These are phyloP conservation scores for Ceratocystis colombiana DNA, from an alignment of 2,329 filamentous ascomycete genomes.

Conservation along the genomic window DNA sequence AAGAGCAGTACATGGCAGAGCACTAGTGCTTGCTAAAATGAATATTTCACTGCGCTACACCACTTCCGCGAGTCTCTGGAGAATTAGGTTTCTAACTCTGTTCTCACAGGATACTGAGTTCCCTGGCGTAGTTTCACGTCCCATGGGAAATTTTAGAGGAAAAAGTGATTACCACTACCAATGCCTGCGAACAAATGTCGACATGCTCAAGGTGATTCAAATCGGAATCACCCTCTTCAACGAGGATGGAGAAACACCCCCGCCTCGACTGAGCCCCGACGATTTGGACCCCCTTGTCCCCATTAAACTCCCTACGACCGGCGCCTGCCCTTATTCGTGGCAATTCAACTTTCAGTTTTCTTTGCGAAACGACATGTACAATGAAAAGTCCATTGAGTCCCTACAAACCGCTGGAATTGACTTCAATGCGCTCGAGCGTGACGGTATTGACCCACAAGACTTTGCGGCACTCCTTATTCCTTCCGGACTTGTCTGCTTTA, in stretches of 20 bases:
- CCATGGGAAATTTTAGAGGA: slow-evolving; percentile 86
- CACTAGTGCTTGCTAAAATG: no score
- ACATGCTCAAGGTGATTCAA: slow-evolving; percentile 94
- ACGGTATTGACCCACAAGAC: slow-evolving; percentile 80
- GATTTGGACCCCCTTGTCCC: slow-evolving; percentile 35
- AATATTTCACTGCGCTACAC: not conserved
- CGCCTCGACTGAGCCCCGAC: slow-evolving; percentile 49
- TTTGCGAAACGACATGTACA: slow-evolving; percentile 93
- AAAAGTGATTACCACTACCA: slow-evolving; percentile 99
- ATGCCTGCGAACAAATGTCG: slow-evolving; percentile 91
- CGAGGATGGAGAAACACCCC: slow-evolving; percentile 76
- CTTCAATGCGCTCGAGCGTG: slow-evolving; percentile 70
- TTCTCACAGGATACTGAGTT: slow-evolving; percentile 80
- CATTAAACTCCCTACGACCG: slow-evolving; percentile 31
- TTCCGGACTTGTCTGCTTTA: slow-evolving; percentile 78
- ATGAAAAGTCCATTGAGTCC: slow-evolving; percentile 86
- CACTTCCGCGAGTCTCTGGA: not conserved
- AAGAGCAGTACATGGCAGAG: no score
- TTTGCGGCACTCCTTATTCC: slow-evolving; percentile 86
- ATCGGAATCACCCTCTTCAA: slow-evolving; percentile 91
- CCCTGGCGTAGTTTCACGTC: slow-evolving; percentile 89
- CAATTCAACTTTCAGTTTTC: slow-evolving; percentile 99
- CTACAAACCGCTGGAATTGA: slow-evolving; percentile 87
- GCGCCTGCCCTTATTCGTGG: slow-evolving; percentile 76
- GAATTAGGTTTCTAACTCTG: slow-evolving; percentile 20